Percentiles rank a stretch among this genome's conserved stretches.
phyloP scores from a whole-genome alignment of 192 early-diverging fungal genomes.

The Coemansia nantahalensis region DNA sequence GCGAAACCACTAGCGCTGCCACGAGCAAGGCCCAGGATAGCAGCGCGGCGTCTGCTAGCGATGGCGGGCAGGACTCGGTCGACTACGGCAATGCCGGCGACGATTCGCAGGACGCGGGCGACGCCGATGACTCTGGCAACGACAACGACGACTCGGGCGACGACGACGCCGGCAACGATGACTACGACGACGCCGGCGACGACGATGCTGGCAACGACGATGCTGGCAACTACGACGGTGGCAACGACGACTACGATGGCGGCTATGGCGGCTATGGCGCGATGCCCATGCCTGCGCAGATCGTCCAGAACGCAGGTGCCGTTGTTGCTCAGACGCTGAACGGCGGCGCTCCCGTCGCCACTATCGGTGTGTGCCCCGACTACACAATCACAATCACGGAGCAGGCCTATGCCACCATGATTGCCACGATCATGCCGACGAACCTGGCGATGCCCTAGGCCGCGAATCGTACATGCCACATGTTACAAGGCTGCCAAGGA shows the following conservation, averaged over 20 bases:
- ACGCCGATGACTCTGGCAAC: neutral
- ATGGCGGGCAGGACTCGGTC: too few species aligned
- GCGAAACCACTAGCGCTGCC: too few species aligned
- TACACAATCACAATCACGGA: slow-evolving; percentile 44
- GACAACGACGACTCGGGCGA: neutral
- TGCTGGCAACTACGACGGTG: slow-evolving; percentile 12
- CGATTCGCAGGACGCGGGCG: neutral
- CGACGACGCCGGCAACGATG: neutral
- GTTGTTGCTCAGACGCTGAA: too few species aligned
- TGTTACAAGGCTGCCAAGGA: too few species aligned
- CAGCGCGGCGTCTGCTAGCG: too few species aligned
- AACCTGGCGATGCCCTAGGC: neutral
- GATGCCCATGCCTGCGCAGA: too few species aligned
- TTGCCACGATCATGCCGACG: slow-evolving; percentile 1
- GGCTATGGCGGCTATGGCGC: too few species aligned
- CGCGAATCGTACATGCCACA: too few species aligned
- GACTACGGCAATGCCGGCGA: neutral
- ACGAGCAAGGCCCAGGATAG: too few species aligned
- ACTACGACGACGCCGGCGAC: neutral
- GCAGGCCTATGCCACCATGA: slow-evolving; percentile 34
- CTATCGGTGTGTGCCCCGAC: slow-evolving; percentile 38
- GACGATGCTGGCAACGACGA: slow-evolving; percentile 8
- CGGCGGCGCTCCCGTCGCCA: slow-evolving; percentile 34
- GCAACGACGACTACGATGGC: slow-evolving; percentile 6
- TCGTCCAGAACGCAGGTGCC: too few species aligned